Evolutionary conservation across 768 basidiomycete genomes (phyloP).

Genomic region (Lentinula detonsa): DNA sequence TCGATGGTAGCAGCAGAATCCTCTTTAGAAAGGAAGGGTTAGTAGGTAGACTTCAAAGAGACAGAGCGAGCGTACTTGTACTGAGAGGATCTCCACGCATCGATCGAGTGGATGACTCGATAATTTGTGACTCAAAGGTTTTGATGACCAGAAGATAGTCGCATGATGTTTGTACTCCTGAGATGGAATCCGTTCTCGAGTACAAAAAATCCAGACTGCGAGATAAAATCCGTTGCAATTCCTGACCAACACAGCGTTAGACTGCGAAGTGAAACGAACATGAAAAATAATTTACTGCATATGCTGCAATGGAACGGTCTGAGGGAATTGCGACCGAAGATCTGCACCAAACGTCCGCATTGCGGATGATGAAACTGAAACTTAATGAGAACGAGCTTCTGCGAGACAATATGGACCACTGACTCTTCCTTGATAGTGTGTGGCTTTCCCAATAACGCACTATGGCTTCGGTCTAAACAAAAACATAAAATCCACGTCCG

Average conservation of each 20-base stretch:
- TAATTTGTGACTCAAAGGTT: constrained; percentile 75
- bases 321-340: constrained; percentile 56
- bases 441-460: constrained; percentile 97
- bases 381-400: neutral
- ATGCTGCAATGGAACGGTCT: constrained; percentile 68
- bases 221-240: constrained; percentile 84
- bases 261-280: neutral
- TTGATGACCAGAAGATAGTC: constrained; percentile 85
- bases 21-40: constrained; percentile 14
- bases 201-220: constrained; percentile 89
- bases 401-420: constrained; percentile 22
- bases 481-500: constrained; percentile 91
- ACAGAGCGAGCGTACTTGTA: neutral
- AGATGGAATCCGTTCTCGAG: constrained; percentile 69
- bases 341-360: constrained; percentile 69
- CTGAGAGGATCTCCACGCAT: constrained; percentile 16
- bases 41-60: neutral
- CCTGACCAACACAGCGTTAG: constrained; percentile 33
- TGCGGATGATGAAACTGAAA: constrained; percentile 78
- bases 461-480: constrained; percentile 80
- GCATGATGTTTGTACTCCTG: constrained; percentile 76
- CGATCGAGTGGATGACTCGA: constrained; percentile 55
- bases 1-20: constrained; percentile 19
- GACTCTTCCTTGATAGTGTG: constrained; percentile 91
- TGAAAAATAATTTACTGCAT: constrained; percentile 51